A percentile compares a stretch with the other conserved stretches of the same genome.
Evolutionary conservation across 2,329 filamentous ascomycete species (phyloP).

Genomic region (Bipolaris victoriae): DNA sequence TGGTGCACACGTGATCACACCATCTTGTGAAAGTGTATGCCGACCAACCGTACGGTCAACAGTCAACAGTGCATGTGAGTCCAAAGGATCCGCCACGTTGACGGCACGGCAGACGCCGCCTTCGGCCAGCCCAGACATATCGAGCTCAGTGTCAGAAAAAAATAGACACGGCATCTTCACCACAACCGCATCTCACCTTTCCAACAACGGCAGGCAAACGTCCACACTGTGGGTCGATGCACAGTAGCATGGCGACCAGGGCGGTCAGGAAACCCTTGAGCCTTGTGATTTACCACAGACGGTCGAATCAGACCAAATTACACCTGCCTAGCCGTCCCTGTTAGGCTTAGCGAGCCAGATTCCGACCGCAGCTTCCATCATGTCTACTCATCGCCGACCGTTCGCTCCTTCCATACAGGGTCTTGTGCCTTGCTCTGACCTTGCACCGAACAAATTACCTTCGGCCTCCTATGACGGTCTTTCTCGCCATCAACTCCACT

Average conservation of each 20-base stretch:
- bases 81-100: neutral
- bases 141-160: neutral
- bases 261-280: constrained; percentile 9
- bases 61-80: too few relatives aligned
- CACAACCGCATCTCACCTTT: neutral
- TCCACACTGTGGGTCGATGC: neutral
- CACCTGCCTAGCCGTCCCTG: neutral
- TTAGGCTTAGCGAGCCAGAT: constrained; percentile 4
- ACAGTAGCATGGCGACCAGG: neutral
- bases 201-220: neutral
- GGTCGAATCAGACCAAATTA: constrained; percentile 6
- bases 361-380: constrained; percentile 7
- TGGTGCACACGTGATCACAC: neutral
- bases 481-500: neutral
- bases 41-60: neutral
- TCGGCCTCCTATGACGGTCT: neutral
- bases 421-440: neutral
- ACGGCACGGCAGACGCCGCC: neutral
- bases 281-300: constrained; percentile 1
- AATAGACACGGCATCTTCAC: neutral
- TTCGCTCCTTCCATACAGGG: neutral
- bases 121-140: neutral
- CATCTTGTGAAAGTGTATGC: neutral
- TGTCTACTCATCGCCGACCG: neutral
- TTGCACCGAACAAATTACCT: too few relatives aligned